A percentile compares a stretch with the other conserved stretches of the same genome.
Evolutionary conservation across 345 rosid species (phyloP).

Genomic region (Eutrema heterophyllum): DNA sequence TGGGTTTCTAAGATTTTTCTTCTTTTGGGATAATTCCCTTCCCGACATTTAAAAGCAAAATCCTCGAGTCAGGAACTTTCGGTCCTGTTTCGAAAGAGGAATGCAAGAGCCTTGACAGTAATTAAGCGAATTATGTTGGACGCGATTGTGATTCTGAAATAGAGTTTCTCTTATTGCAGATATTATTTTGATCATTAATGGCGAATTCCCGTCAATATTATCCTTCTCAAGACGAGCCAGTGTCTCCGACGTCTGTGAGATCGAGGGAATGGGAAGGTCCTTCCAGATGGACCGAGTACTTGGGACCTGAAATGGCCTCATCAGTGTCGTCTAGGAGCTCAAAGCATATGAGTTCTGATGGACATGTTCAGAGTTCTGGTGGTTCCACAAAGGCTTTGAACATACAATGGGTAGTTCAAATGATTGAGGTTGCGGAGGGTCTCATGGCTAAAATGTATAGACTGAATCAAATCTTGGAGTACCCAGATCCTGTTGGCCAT

Average conservation of each 20-base stretch:
- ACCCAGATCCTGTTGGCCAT: constrained; percentile 76
- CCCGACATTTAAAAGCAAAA: not conserved
- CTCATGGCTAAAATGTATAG: constrained; percentile 98
- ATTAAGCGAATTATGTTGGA: not conserved
- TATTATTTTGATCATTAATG: constrained; percentile 35
- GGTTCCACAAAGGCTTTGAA: constrained; percentile 82
- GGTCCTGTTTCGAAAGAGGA: not conserved
- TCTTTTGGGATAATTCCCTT: too few relatives aligned
- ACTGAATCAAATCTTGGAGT: constrained; percentile 86
- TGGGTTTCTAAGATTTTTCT: not conserved
- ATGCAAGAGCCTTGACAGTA: not conserved
- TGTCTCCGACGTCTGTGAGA: constrained; percentile 58
- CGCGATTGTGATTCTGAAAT: constrained; percentile 9
- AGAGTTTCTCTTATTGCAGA: not conserved
- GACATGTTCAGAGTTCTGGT: constrained; percentile 53
- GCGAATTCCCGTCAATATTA: constrained; percentile 61
- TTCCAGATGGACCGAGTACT: constrained; percentile 90
- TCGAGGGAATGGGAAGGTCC: constrained; percentile 94
- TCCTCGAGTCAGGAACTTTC: not conserved
- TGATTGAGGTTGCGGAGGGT: constrained; percentile 90
- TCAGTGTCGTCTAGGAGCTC: constrained; percentile 50
- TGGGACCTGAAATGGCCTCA: constrained; percentile 68
- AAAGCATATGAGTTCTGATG: constrained; percentile 56
- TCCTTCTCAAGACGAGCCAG: constrained; percentile 45
- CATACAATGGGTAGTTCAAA: constrained; percentile 88